Conservation (phyloP, 495 filamentous ascomycete species). For the Penicillium egyptiacum region DNA sequence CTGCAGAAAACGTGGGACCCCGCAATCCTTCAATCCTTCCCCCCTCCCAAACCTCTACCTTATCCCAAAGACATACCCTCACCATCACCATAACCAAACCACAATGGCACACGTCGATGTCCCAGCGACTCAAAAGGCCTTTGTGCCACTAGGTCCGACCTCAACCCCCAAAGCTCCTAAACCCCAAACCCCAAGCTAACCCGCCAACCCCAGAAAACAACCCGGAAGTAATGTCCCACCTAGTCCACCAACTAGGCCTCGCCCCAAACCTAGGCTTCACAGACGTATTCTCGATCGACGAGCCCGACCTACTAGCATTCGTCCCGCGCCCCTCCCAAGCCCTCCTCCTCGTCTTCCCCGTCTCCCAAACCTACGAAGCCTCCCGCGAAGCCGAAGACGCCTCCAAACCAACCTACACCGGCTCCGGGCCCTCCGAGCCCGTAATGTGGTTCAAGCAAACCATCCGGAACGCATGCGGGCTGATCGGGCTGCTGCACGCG, state of each 20-base stretch:
- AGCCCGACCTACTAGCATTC: constrained; percentile 74
- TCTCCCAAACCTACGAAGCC: constrained; percentile 67
- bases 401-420: constrained; percentile 49
- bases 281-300: constrained; percentile 81
- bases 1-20: background rate
- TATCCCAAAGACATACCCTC: background rate
- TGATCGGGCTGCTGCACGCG: constrained; percentile 79
- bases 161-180: background rate
- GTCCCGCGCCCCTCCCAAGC: constrained; percentile 81
- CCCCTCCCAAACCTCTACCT: background rate
- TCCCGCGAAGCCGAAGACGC: constrained; percentile 65
- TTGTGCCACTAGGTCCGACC: constrained; percentile 47
- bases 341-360: constrained; percentile 81
- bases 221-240: constrained; percentile 74
- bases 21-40: background rate
- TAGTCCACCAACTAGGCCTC: constrained; percentile 75
- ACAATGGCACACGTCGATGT: constrained; percentile 41
- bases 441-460: constrained; percentile 91
- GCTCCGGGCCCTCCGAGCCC: constrained; percentile 54
- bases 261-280: constrained; percentile 65
- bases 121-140: constrained; percentile 45
- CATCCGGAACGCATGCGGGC: constrained; percentile 82
- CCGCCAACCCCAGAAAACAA: constrained; percentile 57
- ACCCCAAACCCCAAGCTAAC: constrained; percentile 20
- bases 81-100: background rate